Base-by-base conservation (phyloP, 2,329 filamentous ascomycete genomes). In the Orbilia javanica region DNA sequence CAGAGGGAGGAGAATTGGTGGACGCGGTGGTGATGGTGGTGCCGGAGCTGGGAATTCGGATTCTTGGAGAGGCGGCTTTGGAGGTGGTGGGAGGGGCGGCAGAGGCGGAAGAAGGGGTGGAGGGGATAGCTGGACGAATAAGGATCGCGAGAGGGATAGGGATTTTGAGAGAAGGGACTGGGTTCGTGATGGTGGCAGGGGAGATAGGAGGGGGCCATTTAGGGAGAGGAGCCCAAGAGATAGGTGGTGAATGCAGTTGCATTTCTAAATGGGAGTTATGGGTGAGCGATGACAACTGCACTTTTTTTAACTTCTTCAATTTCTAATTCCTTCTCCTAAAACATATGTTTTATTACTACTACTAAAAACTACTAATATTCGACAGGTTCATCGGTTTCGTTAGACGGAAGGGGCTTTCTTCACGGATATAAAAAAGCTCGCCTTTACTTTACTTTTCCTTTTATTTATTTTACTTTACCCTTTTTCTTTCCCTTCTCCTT, bases 151-250 rank as follows among this genome's bases (percentile, higher is more conserved):
- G 48, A 50, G 75, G 15, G 75, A 79, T 46, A 50, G 75, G 25
- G 75, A 79, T 25, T 79, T 73, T 22, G 75, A 79, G 20, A 55
- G 75, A 39, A 22, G 74, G 11, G 75, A 79, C 48, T 79, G 75
- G 75, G 75, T 79, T 39, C 34, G 75, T 11, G 75, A 79, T 63
- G 75, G 75, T 1, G 75, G 75, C 0, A 55, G 75, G 10, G 75
- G 75, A 0, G 75, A 79, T 66, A 57, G 69, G 31, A 50, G 70
- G 10, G 70, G 75, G 1, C 74, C 74, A 3, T 73, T 57, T 25
- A 60, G 69, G 20, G 75, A 79, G 29, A 64, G 69, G 11, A 77
- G 75, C 18, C 75, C 67, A n/a, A 67, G 53, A 20, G 66, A 72
- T 15, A 53, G 74, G n/a, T 65, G 69, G 75, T 72, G 48, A 62